Evolutionary conservation across 805 yeast species (phyloP).

Genomic region (Naumovozyma baii): DNA sequence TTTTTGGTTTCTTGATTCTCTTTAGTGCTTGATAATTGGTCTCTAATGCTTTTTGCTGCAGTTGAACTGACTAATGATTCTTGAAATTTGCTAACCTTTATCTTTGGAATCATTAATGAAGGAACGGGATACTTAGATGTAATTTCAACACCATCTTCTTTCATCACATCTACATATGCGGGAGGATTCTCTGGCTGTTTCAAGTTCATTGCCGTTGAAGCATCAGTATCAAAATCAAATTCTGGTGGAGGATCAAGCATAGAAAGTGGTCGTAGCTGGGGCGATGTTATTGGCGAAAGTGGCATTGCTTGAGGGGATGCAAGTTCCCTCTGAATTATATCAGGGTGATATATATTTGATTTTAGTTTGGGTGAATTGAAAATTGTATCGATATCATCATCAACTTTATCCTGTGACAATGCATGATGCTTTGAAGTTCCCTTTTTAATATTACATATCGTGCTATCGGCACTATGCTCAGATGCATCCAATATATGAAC

Average conservation of each 20-base stretch:
- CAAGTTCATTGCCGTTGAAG: not conserved
- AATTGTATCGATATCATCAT: conserved; percentile 2
- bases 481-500: conserved; percentile 8
- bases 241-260: conserved; percentile 13
- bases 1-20: conserved; percentile 3
- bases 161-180: conserved; percentile 26
- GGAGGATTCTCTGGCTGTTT: conserved; percentile 29
- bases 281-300: conserved; percentile 40
- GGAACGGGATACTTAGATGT: not conserved
- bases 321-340: conserved; percentile 35
- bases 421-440: not conserved
- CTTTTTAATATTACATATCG: not conserved
- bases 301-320: conserved; percentile 62
- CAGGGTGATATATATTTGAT: conserved; percentile 50
- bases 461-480: not conserved
- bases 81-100: conserved; percentile 8
- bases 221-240: conserved; percentile 11
- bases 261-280: conserved; percentile 42
- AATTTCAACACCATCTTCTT: conserved; percentile 8
- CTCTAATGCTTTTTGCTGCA: not conserved
- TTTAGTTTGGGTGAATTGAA: conserved; percentile 28
- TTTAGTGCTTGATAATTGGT: not conserved
- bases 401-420: not conserved
- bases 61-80: conserved; percentile 5
- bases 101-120: conserved; percentile 4